Base-by-base conservation (phyloP, 2,329 filamentous ascomycete species). In the Aspergillus sp. region DNA sequence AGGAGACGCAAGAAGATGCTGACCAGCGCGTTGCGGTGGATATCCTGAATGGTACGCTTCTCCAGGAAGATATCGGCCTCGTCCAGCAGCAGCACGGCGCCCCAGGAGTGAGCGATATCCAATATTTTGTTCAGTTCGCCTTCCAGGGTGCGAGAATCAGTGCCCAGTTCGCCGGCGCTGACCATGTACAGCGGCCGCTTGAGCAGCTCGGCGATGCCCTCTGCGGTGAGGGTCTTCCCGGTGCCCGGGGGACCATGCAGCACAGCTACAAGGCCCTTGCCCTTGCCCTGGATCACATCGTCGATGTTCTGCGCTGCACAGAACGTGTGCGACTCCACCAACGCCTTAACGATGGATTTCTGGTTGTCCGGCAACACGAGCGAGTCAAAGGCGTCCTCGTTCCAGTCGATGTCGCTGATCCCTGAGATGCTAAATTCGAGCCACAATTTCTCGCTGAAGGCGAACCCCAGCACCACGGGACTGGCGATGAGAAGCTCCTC, bases 371-470 rank as follows among this genome's bases (percentile, higher is more conserved):
- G 84, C 0, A 96, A 81, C 0, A 96, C 91, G 31, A 96, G 81
- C 0, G 89, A 92, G 52, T 90, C 86, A 75, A 95, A 96, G 0
- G 92, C 92, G 14, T 86, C 83, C 47, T 90, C 86, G 68, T 96
- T 94, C 90, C 90, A 96, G 39, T 87, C 83, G 62, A 96, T 94
- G 4, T 96, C 90, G 49, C 85, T 84, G 62, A 96, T 84, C 0
- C 88, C 87, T 0, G 89, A 90, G 20, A 97, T 88, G 0, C 87
- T 88, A 68, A 96, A 92, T 72, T 96, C 91, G 0, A 96, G 84
- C 93, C 92, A 97, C 10, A 91, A 81, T 77, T 96, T 96, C 75
- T 96, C 91, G 1, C 86, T 87, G 73, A 96, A 96, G 0, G 91
- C 86, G 68, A 96, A 96, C 0, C 92, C 93, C 1, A 96, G 83